phyloP scores from a whole-genome alignment of 176 grass and related monocot genomes.

The Oryza longistaminata region DNA sequence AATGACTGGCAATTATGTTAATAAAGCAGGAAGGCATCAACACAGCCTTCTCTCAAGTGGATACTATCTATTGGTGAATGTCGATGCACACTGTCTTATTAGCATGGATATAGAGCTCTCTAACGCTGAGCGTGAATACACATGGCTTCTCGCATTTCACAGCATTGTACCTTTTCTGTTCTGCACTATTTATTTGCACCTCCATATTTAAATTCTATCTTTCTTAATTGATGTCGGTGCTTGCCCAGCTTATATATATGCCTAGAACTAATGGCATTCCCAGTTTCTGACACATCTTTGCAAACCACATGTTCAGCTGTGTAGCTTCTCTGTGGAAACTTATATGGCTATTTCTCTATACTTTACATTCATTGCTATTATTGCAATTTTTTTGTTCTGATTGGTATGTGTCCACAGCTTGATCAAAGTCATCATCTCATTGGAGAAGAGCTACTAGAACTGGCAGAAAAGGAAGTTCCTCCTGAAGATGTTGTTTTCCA shows the following conservation, averaged over 20 bases:
- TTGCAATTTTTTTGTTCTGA: constrained; percentile 18
- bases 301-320: not conserved
- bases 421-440: constrained; percentile 64
- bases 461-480: constrained; percentile 87
- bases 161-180: not conserved
- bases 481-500: constrained; percentile 98
- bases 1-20: too few relatives aligned
- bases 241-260: not conserved
- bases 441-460: constrained; percentile 82
- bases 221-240: not conserved
- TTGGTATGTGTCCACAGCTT: constrained; percentile 53
- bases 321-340: not conserved
- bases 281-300: not conserved
- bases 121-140: not conserved
- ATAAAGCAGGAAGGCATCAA: not conserved
- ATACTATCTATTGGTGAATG: not conserved
- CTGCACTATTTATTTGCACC: not conserved
- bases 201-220: not conserved
- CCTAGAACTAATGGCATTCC: not conserved
- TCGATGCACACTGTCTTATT: not conserved
- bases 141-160: not conserved
- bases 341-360: not conserved
- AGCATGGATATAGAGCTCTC: not conserved
- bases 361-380: not conserved
- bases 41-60: constrained; percentile 2